Conservation (phyloP, 192 early-diverging fungal genomes). For the Linnemannia hyalina region DNA sequence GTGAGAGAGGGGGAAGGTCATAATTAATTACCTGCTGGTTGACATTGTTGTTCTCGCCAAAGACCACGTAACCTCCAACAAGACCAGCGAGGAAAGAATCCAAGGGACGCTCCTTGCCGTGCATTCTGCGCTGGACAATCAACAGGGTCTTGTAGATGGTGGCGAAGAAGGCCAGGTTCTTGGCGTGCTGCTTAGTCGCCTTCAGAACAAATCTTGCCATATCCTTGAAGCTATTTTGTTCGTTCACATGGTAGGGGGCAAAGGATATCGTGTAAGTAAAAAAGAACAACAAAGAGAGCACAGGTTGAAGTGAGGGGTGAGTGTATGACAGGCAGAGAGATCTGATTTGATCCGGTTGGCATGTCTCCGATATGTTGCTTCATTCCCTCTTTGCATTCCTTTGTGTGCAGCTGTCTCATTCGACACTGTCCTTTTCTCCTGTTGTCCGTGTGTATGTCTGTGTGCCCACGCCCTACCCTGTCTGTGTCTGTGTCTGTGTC, state of each 20-base stretch:
- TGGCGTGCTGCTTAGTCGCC: slow-evolving; percentile 90
- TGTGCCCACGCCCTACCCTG: neutral
- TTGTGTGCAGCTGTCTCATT: too few species aligned
- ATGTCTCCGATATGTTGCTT: neutral
- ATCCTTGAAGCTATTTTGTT: slow-evolving; percentile 73
- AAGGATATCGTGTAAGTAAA: neutral
- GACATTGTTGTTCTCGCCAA: slow-evolving; percentile 95
- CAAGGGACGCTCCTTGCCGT: slow-evolving; percentile 79
- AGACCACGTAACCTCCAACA: slow-evolving; percentile 93
- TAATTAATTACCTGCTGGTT: slow-evolving; percentile 86
- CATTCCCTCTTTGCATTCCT: too few species aligned
- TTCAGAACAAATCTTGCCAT: slow-evolving; percentile 83
- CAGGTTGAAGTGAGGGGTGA: neutral
- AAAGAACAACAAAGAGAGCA: neutral
- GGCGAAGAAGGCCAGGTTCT: slow-evolving; percentile 91
- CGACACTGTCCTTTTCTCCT: neutral
- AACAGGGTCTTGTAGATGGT: slow-evolving; percentile 95
- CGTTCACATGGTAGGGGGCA: neutral
- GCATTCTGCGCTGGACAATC: slow-evolving; percentile 78
- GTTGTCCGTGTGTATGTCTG: neutral
- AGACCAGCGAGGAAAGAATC: slow-evolving; percentile 94
- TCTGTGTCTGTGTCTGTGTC: too few species aligned
- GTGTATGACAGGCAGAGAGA: neutral
- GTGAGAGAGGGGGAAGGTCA: neutral
- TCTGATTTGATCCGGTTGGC: neutral